These are phyloP conservation scores for Cyamopsis tetragonoloba DNA, from an alignment of 306 rosid species.

Conservation along the genomic window DNA sequence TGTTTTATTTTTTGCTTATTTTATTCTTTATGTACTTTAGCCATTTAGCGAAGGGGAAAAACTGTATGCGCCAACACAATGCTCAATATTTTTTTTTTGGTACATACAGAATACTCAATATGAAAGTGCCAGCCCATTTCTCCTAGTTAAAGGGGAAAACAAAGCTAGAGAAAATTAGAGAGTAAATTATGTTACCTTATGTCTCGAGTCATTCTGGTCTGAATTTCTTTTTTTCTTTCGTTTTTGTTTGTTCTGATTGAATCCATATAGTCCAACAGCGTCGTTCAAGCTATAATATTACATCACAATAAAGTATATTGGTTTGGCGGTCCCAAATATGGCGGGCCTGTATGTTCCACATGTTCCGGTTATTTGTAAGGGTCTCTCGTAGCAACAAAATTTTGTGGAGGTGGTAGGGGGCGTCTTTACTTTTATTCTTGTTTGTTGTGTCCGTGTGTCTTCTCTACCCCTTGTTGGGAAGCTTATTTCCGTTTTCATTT, in stretches of 20 bases:
- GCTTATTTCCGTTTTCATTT: not conserved
- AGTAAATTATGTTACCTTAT: not conserved
- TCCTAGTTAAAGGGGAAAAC: conserved; percentile 8
- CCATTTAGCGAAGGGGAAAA: not conserved
- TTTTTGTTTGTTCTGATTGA: not conserved
- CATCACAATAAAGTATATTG: not conserved
- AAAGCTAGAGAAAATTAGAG: not conserved
- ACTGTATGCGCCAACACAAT: not conserved
- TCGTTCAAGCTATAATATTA: not conserved
- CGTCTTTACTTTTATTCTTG: not conserved
- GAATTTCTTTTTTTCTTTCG: not conserved
- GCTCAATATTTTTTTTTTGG: too few species aligned
- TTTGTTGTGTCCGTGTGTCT: conserved; percentile 4
- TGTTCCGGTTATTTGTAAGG: not conserved
- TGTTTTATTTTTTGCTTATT: not conserved
- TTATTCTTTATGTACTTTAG: not conserved
- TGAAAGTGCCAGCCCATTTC: not conserved
- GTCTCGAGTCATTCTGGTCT: not conserved
- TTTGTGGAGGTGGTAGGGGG: not conserved
- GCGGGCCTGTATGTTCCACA: not conserved
- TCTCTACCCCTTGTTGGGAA: too few species aligned
- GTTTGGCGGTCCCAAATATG: not conserved
- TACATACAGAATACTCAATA: too few species aligned
- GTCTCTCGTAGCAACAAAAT: not conserved
- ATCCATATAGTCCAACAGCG: not conserved